phyloP scores from a whole-genome alignment of 192 early-diverging fungal genomes.

The Anaeromyces robustus region DNA sequence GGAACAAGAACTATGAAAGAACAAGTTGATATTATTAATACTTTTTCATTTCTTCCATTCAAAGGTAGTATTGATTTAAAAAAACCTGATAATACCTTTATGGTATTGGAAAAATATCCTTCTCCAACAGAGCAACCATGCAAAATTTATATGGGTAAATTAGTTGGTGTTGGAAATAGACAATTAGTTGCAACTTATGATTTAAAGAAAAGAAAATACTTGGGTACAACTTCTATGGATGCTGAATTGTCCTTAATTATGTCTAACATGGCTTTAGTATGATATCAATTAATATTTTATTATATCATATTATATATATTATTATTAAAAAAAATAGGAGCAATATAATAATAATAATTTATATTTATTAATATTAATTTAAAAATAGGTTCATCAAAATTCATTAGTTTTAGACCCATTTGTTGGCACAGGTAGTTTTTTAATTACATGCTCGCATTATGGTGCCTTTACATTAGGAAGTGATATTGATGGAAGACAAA shows the following conservation, averaged over 20 bases:
- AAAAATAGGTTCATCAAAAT: constrained; percentile 34
- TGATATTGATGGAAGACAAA: constrained; percentile 97
- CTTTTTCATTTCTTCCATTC: constrained; percentile 71
- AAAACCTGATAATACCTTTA: constrained; percentile 56
- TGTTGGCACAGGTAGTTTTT: constrained; percentile 87
- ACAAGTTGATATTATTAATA: constrained; percentile 66
- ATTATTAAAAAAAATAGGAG: background rate
- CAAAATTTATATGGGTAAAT: constrained; percentile 51
- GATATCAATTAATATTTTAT: too few relatives aligned
- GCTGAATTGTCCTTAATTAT: constrained; percentile 91
- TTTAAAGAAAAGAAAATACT: constrained; percentile 84
- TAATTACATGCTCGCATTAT: constrained; percentile 87
- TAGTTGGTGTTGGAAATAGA: constrained; percentile 15
- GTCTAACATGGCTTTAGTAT: constrained; percentile 82
- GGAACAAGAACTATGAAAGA: constrained; percentile 49
- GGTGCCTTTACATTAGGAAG: constrained; percentile 80
- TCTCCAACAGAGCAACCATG: constrained; percentile 9
- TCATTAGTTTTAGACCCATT: constrained; percentile 87
- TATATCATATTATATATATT: too few relatives aligned
- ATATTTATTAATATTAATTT: background rate
- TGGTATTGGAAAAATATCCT: constrained; percentile 59
- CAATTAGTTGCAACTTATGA: constrained; percentile 40
- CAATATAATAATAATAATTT: background rate
- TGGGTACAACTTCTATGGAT: constrained; percentile 97
- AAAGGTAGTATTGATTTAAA: constrained; percentile 72